A percentile compares a stretch with the other conserved stretches of the same genome.
Conservation (phyloP, 352 stramenopile genomes). For the Pythium diclinum region DNA sequence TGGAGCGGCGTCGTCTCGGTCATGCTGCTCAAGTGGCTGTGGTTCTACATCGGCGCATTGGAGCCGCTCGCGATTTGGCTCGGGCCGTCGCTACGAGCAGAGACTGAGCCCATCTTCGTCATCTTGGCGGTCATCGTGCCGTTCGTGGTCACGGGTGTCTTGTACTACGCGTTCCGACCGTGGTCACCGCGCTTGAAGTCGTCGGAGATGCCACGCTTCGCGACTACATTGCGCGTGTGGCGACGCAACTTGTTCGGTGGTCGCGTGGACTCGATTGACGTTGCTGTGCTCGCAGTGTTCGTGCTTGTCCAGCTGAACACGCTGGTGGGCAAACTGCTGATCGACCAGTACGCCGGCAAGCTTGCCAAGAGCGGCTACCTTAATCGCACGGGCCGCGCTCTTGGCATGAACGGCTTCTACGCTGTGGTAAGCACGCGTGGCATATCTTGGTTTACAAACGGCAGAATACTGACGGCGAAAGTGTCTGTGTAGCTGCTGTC, state of each 20-base stretch:
- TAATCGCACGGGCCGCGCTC: constrained; percentile 42
- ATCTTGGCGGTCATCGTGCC: constrained; percentile 12
- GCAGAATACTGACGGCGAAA: no score
- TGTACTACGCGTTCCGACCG: constrained; percentile 19
- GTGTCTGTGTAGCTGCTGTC: constrained; percentile 36
- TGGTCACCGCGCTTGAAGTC: constrained; percentile 9
- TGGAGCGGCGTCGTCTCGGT: constrained; percentile 17
- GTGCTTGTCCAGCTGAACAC: constrained; percentile 57
- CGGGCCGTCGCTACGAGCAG: constrained; percentile 9
- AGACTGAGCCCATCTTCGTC: constrained; percentile 19
- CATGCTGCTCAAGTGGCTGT: constrained; percentile 26
- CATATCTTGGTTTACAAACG: neutral
- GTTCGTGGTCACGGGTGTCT: constrained; percentile 20
- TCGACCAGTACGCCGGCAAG: constrained; percentile 63
- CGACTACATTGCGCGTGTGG: constrained; percentile 14
- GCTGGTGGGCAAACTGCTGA: constrained; percentile 59
- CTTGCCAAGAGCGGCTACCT: constrained; percentile 54
- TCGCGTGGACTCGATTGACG: constrained; percentile 46
- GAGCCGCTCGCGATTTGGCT: constrained; percentile 23
- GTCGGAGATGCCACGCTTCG: constrained; percentile 5
- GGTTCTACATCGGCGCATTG: constrained; percentile 23
- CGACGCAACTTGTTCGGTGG: constrained; percentile 7
- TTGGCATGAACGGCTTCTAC: constrained; percentile 65
- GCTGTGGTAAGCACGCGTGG: constrained; percentile 12
- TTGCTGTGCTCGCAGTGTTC: constrained; percentile 41